phyloP scores from a whole-genome alignment of 306 rosid species.

The Sesbania bispinosa region DNA sequence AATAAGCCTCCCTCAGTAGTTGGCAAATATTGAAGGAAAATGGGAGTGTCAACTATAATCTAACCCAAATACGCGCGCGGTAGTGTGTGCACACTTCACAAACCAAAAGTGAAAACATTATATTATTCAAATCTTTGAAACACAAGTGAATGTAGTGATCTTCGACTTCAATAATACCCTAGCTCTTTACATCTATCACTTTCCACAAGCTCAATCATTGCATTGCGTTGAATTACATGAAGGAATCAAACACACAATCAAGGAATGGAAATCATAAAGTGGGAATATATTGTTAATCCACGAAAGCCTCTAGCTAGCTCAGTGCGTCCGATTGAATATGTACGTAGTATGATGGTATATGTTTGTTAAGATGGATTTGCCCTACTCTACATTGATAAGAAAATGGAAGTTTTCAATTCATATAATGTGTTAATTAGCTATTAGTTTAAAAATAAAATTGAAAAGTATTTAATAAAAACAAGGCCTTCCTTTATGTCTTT shows the following conservation, averaged over 20 bases:
- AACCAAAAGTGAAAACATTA: not conserved
- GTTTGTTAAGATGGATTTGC: no score
- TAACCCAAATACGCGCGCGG: not conserved
- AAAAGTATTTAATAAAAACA: no score
- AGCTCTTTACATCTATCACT: not conserved
- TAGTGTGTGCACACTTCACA: slow-evolving; percentile 5
- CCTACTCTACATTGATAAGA: no score
- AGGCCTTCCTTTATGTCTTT: no score
- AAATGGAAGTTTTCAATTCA: no score
- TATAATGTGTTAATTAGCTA: no score
- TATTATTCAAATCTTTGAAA: slow-evolving; percentile 9
- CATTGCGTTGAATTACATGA: not conserved
- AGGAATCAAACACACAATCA: not conserved
- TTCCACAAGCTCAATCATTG: slow-evolving; percentile 15
- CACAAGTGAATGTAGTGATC: not conserved
- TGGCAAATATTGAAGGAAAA: not conserved
- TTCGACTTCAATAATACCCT: not conserved
- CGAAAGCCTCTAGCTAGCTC: no score
- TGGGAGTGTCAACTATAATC: not conserved
- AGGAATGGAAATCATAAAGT: not conserved
- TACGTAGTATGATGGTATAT: no score
- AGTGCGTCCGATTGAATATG: no score
- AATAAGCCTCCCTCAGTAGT: slow-evolving; percentile 40
- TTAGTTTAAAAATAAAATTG: no score
- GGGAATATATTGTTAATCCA: no score